Conservation (phyloP, 2,329 filamentous ascomycete genomes). For the Fusarium sp. region DNA sequence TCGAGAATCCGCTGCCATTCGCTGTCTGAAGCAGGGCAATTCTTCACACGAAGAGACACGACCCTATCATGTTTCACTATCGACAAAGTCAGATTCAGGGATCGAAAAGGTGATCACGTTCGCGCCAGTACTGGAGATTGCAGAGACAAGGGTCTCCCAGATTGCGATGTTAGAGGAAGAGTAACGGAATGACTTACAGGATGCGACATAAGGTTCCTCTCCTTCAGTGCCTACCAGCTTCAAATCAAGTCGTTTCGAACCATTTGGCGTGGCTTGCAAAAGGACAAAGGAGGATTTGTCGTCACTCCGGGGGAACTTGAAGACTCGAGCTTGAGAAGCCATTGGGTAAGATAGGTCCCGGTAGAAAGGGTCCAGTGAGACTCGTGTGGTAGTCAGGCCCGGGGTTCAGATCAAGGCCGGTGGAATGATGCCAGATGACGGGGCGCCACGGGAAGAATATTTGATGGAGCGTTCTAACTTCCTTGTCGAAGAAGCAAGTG, state of each 20-base stretch:
- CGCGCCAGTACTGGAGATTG: constrained; percentile 28
- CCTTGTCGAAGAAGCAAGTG: constrained; percentile 9
- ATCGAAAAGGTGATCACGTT: constrained; percentile 23
- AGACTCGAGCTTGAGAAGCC: constrained; percentile 48
- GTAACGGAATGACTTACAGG: constrained; percentile 57
- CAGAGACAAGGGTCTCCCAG: constrained; percentile 19
- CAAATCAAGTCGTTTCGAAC: constrained; percentile 65
- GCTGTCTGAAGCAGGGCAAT: constrained; percentile 62
- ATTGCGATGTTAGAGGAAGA: constrained; percentile 20
- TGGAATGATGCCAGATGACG: constrained; percentile 31
- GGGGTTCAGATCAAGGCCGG: constrained; percentile 17
- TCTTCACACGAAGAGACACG: constrained; percentile 60
- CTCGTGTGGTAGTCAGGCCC: background rate
- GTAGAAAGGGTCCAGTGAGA: background rate
- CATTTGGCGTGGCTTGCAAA: constrained; percentile 63
- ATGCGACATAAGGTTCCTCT: constrained; percentile 64
- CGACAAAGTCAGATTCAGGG: constrained; percentile 33
- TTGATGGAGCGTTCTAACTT: constrained; percentile 12
- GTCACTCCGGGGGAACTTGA: constrained; percentile 67
- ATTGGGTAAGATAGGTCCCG: constrained; percentile 25
- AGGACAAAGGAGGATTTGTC: constrained; percentile 64
- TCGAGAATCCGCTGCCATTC: constrained; percentile 73
- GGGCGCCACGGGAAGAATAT: constrained; percentile 11
- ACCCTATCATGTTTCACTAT: constrained; percentile 66
- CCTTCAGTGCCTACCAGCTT: constrained; percentile 75